phyloP scores from a whole-genome alignment of 495 filamentous ascomycete genomes.

The Halenospora varia region DNA sequence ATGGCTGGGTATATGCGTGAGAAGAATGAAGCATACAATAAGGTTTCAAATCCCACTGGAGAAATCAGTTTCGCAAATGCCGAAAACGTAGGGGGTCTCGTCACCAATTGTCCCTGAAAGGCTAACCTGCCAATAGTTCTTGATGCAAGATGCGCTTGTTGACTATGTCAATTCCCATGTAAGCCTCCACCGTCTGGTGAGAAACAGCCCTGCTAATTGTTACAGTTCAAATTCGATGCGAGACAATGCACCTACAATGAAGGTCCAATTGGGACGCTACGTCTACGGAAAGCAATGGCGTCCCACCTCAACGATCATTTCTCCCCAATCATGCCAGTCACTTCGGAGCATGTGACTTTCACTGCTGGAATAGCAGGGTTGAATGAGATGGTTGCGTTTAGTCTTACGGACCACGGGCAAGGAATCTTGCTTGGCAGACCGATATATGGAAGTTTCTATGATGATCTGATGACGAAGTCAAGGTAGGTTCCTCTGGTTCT shows the following conservation, averaged over 20 bases:
- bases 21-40: not conserved
- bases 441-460: constrained; percentile 44
- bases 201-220: too few relatives aligned
- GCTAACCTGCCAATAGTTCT: too few relatives aligned
- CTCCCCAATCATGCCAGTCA: constrained; percentile 33
- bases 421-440: constrained; percentile 46
- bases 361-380: constrained; percentile 45
- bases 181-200: too few relatives aligned
- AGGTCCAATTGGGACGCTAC: constrained; percentile 31
- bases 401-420: constrained; percentile 43
- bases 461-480: constrained; percentile 32
- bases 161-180: too few relatives aligned
- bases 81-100: too few relatives aligned
- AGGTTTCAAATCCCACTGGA: not conserved
- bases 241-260: constrained; percentile 6
- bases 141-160: too few relatives aligned
- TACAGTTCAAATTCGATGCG: too few relatives aligned
- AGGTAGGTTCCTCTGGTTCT: constrained; percentile 23
- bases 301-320: constrained; percentile 41
- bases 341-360: constrained; percentile 37
- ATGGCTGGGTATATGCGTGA: not conserved
- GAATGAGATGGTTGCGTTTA: constrained; percentile 41
- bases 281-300: constrained; percentile 28
- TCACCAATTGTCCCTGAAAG: too few relatives aligned
- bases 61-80: not conserved